Conservation (phyloP, 1,284 basidiomycete genomes). For the Ustilago curta region DNA sequence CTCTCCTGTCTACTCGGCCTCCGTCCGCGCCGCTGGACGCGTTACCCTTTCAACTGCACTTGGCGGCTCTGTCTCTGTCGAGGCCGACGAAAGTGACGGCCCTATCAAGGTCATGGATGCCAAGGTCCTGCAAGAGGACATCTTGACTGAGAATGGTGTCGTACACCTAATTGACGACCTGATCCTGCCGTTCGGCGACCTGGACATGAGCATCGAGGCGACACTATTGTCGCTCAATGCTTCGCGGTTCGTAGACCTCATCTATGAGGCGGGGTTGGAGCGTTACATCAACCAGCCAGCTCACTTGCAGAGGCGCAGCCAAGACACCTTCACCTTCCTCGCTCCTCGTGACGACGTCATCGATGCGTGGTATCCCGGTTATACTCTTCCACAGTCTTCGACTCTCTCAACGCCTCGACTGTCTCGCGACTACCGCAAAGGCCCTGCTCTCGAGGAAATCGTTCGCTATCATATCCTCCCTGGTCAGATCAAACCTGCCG, state of each 20-base stretch:
- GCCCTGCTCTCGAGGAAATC: slow-evolving; percentile 45
- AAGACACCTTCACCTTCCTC: slow-evolving; percentile 72
- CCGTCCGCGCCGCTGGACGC: slow-evolving; percentile 20
- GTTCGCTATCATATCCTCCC: slow-evolving; percentile 65
- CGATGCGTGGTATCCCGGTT: slow-evolving; percentile 41
- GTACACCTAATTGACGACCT: slow-evolving; percentile 87
- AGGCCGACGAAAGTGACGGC: slow-evolving; percentile 18
- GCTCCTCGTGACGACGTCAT: slow-evolving; percentile 90
- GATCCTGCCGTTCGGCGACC: slow-evolving; percentile 80
- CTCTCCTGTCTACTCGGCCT: slow-evolving; percentile 54
- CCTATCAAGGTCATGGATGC: slow-evolving; percentile 41
- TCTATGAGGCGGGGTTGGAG: slow-evolving; percentile 75
- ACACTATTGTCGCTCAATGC: slow-evolving; percentile 89
- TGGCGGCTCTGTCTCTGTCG: slow-evolving; percentile 55
- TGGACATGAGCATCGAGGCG: slow-evolving; percentile 91
- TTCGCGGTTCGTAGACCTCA: slow-evolving; percentile 88
- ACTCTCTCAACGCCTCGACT: neutral
- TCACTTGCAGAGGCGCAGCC: slow-evolving; percentile 27
- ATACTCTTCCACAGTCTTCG: slow-evolving; percentile 2
- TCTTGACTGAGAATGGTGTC: slow-evolving; percentile 73
- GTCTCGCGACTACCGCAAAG: slow-evolving; percentile 17
- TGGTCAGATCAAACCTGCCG: slow-evolving; percentile 35
- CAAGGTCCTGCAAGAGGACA: slow-evolving; percentile 58
- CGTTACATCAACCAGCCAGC: slow-evolving; percentile 70
- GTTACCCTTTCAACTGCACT: slow-evolving; percentile 57